Percentiles rank a stretch among this genome's conserved stretches.
Conservation (phyloP, 2,329 filamentous ascomycete genomes). For the Sclerotinia trifoliorum region DNA sequence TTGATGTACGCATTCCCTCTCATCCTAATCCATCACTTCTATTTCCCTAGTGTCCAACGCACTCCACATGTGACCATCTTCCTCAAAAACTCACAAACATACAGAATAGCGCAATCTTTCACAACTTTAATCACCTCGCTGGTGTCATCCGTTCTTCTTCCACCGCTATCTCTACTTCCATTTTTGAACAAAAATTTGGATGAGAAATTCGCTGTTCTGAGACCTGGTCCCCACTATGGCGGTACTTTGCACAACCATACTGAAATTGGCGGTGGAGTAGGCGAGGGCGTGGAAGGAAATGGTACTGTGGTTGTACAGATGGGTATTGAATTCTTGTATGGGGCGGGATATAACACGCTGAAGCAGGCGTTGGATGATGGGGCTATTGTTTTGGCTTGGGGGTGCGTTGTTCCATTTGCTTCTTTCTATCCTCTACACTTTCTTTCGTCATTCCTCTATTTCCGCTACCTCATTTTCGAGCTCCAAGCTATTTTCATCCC, state of each 20-base stretch:
- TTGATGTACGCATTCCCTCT: slow-evolving; percentile 54
- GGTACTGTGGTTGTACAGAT: not conserved
- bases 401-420: slow-evolving; percentile 45
- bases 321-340: slow-evolving; percentile 16
- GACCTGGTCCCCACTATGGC: slow-evolving; percentile 53
- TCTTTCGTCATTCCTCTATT: not conserved
- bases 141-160: slow-evolving; percentile 68
- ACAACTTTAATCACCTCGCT: slow-evolving; percentile 70
- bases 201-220: slow-evolving; percentile 69
- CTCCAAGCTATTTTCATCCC: not conserved
- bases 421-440: not conserved
- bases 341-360: slow-evolving; percentile 65
- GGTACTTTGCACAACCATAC: slow-evolving; percentile 17
- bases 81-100: not conserved
- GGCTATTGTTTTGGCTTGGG: slow-evolving; percentile 70
- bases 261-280: not conserved
- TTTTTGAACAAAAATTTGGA: slow-evolving; percentile 70
- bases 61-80: not conserved
- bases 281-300: not conserved
- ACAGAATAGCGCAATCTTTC: slow-evolving; percentile 67
- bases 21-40: not conserved
- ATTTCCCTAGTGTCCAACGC: not conserved
- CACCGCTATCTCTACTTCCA: slow-evolving; percentile 65
- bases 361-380: slow-evolving; percentile 68
- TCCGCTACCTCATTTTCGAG: not conserved